Base-by-base conservation (phyloP, 345 rosid genomes). In the Syzygium grande region DNA sequence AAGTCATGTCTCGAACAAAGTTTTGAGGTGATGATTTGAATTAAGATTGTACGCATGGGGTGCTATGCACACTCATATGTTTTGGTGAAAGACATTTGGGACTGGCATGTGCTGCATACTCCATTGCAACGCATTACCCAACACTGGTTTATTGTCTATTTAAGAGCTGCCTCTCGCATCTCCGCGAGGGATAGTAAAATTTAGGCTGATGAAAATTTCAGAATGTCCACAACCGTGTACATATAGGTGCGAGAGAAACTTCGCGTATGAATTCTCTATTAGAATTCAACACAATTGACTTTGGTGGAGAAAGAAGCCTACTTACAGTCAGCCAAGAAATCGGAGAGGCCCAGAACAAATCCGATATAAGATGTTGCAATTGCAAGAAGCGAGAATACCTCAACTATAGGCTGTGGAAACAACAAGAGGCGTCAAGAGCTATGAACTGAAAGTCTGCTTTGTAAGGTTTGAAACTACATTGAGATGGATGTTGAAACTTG, bases 271-370 rank as follows among this genome's bases (percentile, higher is more conserved):
- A 73, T 73, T 4, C 23, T 73, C 83, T 11, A 73, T 73, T 41
- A 73, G 14, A 73, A 38, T 19, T 38, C 5, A 5, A 34, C 80
- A 73, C 41, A 25, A 43, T 87, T 11, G 49, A 38, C 49, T 59
- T 78, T 41, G 55, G 54, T 56, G 78, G 30, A 53, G 56, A 55
- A 22, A 16, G 65, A 86, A 89, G 86, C 46, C 17, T 51, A 93
- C 98, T 95, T 87, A 97, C 99, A 93, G 90, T 97, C 98, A 30
- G 98, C 95, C 86, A 95, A 91, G 94, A 97, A 97, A 90, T 97
- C 99, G 11, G 95, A 85, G 86, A 97, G 98, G 92, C 98, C 98
- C 86, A 96, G 89, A 89, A 96, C 94, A 80, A 97, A 97, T 86
- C 98, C 98, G 7, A 97, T 95, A 84, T 94, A 97, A 63, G 99